Base-by-base conservation (phyloP, 2,329 filamentous ascomycete species). In the Chlorencoelia australis region DNA sequence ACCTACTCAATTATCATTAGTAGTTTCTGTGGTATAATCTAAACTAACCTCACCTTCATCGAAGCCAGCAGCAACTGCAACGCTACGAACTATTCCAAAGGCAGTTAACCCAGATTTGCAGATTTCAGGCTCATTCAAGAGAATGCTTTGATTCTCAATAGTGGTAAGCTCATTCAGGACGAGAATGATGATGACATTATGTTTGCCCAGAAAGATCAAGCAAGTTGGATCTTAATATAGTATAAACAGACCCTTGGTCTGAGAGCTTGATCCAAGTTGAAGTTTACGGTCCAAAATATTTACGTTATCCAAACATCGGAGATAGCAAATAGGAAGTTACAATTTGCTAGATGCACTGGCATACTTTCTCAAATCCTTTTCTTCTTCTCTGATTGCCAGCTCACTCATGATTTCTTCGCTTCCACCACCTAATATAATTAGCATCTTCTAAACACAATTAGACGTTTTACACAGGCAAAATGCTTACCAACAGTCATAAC, bases 401-500 rank as follows among this genome's bases (percentile, higher is more conserved):
- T 56, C 51, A 24, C 45, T 48, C 52, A 57, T 50, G 28, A 57
- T 57, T 24, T 57, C 54, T 22, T 56, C 53, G 28, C 52, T 56
- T 24, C 53, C 54, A 35, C 53, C 54, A 31, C 54, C 53, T 55
- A 11, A 2, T 7, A 10, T 26, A 27, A 17, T 45, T 15, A 48
- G 36, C 7, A 40, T n/a, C 18, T 17, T 5, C 8, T 28, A 8
- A 15, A 10, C 9, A n/a, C 6, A 3, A 4, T 17, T 25, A 21
- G 22, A 9, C n/a, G 14, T 20, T 4, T 7, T 2, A 19, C 10
- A 7, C n/a, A 31, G 24, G 26, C 18, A 18, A 7, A 4, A 7
- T 24, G 47, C 53, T 46, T 31, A 55, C 53, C 53, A 36, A 57
- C 52, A 19, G 52, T 59, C 55, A 62, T 58, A 42, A 71, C 67